Evolutionary conservation across 164 flowering plant genomes (phyloP), one percentile per base, ranked within the genome.

Genomic region (Paratinospora sagittata): DNA sequence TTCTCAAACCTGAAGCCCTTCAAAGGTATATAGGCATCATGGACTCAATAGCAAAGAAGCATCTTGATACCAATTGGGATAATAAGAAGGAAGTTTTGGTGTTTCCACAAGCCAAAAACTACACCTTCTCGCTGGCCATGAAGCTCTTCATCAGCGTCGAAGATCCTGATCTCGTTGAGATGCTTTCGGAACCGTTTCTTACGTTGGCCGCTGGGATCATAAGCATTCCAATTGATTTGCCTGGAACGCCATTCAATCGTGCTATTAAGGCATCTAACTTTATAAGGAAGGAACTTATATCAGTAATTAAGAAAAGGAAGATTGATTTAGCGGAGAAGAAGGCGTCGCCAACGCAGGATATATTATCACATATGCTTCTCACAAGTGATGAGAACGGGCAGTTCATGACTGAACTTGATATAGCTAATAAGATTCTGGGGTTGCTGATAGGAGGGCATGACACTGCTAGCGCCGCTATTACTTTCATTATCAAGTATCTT

Each of bases 361-460:
- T 76, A 17, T 55, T 72, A 19, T 72, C 72, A 2, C 55, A 86
- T 67, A 39, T 76, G 65, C 72, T 76, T 10, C n/a, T 27, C 4
- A 36, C 43, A 1, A 26, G 3, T 3, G 72, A 72, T 47, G 72
- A 67, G 10, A 30, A 72, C 11, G 89, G 87, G 3, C 66, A 77
- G 72, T 70, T 64, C 60, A 79, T 85, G 86, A 66, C 17, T 2
- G 90, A 87, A n/a, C 2, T 39, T 23, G 91, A 83, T 34, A 74
- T 87, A 0, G 84, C 85, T 10, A 84, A 84, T 52, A 88, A 86
- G 77, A 85, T 88, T 11, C 68, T 88, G 11, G 82, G 83, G 6
- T 57, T 88, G 67, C 69, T 88, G 23, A 78, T 88, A 27, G 92
- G 84, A 9, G 88, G 89, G 30, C 86, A 85, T 63, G 89, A 86